phyloP scores from a whole-genome alignment of 345 rosid species.

The Eucalyptus pauciflora region DNA sequence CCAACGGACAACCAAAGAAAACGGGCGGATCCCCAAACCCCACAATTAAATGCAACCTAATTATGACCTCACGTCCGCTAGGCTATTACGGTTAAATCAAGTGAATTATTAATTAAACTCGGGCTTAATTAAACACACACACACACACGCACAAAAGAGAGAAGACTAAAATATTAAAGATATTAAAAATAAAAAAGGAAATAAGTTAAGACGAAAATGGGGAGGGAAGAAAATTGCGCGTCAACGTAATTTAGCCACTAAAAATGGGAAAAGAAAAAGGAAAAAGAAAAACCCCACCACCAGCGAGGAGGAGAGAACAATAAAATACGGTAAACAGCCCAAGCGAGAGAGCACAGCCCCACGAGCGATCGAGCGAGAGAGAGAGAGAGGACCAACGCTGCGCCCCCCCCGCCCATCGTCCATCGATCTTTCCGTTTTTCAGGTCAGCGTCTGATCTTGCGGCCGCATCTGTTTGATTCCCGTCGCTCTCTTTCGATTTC shows the following conservation, averaged over 20 bases:
- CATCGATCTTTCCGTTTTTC: not conserved
- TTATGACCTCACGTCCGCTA: not conserved
- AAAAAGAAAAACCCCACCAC: not conserved
- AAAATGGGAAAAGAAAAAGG: too few species aligned
- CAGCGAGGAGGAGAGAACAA: not conserved
- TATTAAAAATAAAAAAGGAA: not conserved
- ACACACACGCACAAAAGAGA: not conserved
- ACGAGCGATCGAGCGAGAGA: not conserved
- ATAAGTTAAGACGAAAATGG: not conserved
- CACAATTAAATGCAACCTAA: not conserved
- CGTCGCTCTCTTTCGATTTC: not conserved
- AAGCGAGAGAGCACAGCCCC: not conserved
- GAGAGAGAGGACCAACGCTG: not conserved
- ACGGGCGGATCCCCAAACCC: not conserved
- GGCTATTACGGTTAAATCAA: not conserved
- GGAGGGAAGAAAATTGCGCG: not conserved
- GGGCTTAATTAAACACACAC: not conserved
- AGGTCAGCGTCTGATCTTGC: not conserved
- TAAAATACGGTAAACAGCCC: not conserved
- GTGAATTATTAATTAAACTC: not conserved
- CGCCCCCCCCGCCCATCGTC: not conserved
- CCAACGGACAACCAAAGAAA: not conserved
- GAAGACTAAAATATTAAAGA: not conserved
- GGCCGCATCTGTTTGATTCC: not conserved
- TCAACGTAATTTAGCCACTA: not conserved